These are phyloP conservation scores for Linum usitatissimum DNA, from an alignment of 345 rosid species.

Conservation along the genomic window DNA sequence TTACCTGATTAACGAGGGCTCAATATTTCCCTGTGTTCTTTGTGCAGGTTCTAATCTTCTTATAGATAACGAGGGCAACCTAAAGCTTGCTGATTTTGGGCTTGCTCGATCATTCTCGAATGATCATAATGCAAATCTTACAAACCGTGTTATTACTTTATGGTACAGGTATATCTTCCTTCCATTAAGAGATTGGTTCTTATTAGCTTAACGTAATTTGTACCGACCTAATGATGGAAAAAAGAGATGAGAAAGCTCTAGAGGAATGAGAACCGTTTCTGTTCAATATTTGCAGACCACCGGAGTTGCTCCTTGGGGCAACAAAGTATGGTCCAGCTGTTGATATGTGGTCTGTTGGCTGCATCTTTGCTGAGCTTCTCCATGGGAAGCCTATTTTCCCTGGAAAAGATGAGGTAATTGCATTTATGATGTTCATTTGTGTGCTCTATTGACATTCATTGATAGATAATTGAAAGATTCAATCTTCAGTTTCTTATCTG, in stretches of 20 bases:
- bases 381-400: conserved; percentile 88
- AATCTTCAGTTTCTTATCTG: too few relatives aligned
- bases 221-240: conserved; percentile 2
- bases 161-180: conserved; percentile 69
- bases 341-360: conserved; percentile 97
- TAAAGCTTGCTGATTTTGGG: conserved; percentile 95
- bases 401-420: conserved; percentile 78
- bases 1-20: conserved; percentile 1
- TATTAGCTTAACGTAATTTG: background rate
- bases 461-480: too few relatives aligned
- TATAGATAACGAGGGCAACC: conserved; percentile 80
- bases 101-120: conserved; percentile 75
- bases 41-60: conserved; percentile 89
- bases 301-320: conserved; percentile 90
- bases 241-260: background rate
- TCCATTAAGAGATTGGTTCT: background rate
- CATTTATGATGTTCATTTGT: background rate
- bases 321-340: conserved; percentile 93
- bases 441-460: background rate
- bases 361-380: conserved; percentile 89
- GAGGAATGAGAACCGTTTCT: background rate
- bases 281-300: conserved; percentile 49
- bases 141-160: conserved; percentile 84
- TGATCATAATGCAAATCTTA: conserved; percentile 66
- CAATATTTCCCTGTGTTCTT: conserved; percentile 5